Base-by-base conservation (phyloP, 164 flowering plant species). In the Magnolia kwangsiensis region DNA sequence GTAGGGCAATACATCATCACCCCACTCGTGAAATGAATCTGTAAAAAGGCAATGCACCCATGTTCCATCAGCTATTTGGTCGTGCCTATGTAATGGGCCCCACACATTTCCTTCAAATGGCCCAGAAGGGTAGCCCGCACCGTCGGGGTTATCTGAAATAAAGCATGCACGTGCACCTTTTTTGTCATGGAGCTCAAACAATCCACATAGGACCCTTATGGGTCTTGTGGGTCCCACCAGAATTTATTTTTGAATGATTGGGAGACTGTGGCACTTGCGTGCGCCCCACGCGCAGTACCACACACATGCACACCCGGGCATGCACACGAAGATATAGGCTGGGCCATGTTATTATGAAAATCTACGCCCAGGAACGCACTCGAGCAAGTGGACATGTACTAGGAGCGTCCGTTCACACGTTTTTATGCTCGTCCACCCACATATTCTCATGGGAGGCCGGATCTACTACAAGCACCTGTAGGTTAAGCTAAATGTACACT, bases 101-200 rank as follows among this genome's bases (percentile, higher is more conserved):
- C 20, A 21, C 63, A 16, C 21, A 27, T 13, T 19, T 64, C 24
- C 51, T 31, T 14, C 1, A 66, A 67, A 19, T 63, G 58, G 37
- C n/a, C n/a, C 27, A n/a, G 49, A 8, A 8, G 13, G 37, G 61
- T 19, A 20, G 19, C 13, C 69, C 51, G 27, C 63, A 51, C 72
- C 10, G 49, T 7, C 7, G 8, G 9, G 37, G 13, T 75, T 18
- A 27, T 13, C 13, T 51, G 65, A 75, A 23, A 75, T 23, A 66
- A 27, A 3, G 7, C 23, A 9, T 75, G 51, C 77, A 75, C 77
- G 72, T 75, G 73, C 66, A 69, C 21, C 14, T 69, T 4, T 11
- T 55, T 55, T 61, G 74, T 70, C 69, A 14, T 50, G 3, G n/a
- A 20, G 37, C 58, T 14, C 45, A 20, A 45, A 55, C 73, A 20